Evolutionary conservation across 1,139 yeast species (phyloP).

Genomic region (Yamadazyma diospyri): DNA sequence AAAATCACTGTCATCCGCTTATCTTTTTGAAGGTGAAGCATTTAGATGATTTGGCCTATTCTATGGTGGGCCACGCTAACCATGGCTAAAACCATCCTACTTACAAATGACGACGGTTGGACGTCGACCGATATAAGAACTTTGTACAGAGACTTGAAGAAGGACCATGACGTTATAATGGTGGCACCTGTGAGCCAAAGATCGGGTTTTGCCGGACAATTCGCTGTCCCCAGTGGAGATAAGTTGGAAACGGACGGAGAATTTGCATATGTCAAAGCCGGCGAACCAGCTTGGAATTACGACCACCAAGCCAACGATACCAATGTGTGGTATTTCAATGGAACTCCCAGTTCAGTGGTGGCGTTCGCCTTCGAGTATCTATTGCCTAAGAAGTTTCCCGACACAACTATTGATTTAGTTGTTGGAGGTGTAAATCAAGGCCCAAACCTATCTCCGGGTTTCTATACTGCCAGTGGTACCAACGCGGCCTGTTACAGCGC

Average conservation of each 20-base stretch:
- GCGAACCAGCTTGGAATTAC: conserved; percentile 48
- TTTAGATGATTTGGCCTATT: conserved; percentile 1
- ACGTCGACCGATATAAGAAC: conserved; percentile 32
- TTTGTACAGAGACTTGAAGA: conserved; percentile 25
- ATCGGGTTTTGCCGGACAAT: conserved; percentile 29
- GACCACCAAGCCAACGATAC: conserved; percentile 36
- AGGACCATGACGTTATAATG: conserved; percentile 26
- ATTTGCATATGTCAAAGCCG: conserved; percentile 34
- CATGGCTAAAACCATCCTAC: conserved; percentile 22
- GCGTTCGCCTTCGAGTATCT: conserved; percentile 40
- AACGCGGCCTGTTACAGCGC: conserved; percentile 41
- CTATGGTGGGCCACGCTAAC: background rate
- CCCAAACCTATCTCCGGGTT: conserved; percentile 34
- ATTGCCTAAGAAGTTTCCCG: conserved; percentile 30
- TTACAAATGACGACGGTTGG: conserved; percentile 34
- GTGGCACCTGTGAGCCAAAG: conserved; percentile 33
- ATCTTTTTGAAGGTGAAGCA: too few relatives aligned
- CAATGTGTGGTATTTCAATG: conserved; percentile 46
- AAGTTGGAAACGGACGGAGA: conserved; percentile 26
- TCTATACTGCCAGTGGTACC: conserved; percentile 42
- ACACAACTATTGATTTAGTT: conserved; percentile 36
- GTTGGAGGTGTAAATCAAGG: conserved; percentile 49
- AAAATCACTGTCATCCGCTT: too few relatives aligned
- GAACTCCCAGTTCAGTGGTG: conserved; percentile 42
- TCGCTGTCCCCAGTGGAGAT: conserved; percentile 23